Percentiles rank a stretch among this genome's conserved stretches.
phyloP scores from a whole-genome alignment of 2,329 filamentous ascomycete genomes.

The Ophiocordyceps robertsii region DNA sequence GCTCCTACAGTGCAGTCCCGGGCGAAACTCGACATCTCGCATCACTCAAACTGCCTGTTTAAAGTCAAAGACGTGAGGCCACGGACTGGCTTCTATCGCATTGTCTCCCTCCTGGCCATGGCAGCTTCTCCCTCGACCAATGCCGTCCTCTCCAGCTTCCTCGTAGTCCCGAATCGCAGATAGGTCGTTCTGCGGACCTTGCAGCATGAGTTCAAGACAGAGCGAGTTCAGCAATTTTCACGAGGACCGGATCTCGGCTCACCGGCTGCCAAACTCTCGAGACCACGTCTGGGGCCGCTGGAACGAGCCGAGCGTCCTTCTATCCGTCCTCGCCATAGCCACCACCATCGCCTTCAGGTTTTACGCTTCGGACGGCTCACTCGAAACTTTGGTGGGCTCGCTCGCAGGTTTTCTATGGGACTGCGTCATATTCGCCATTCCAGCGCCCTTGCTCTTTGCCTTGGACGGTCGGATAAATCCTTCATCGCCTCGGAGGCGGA shows the following conservation, averaged over 20 bases:
- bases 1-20: no score
- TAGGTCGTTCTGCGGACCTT: constrained; percentile 8
- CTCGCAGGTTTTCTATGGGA: constrained; percentile 43
- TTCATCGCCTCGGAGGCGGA: constrained; percentile 22
- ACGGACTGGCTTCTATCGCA: background rate
- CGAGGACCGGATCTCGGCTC: constrained; percentile 19
- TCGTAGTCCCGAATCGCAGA: constrained; percentile 3
- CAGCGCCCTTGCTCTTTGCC: constrained; percentile 41
- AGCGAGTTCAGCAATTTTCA: constrained; percentile 19
- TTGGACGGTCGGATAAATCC: constrained; percentile 41
- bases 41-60: no score
- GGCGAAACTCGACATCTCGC: no score
- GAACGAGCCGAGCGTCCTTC: constrained; percentile 19
- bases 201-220: constrained; percentile 21
- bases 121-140: constrained; percentile 5
- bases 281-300: constrained; percentile 17
- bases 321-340: constrained; percentile 19
- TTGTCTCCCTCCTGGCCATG: constrained; percentile 6
- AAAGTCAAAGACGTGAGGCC: background rate
- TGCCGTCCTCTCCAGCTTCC: constrained; percentile 1
- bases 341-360: constrained; percentile 20
- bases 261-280: constrained; percentile 15
- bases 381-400: constrained; percentile 13
- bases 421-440: constrained; percentile 40
- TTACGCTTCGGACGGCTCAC: constrained; percentile 17